Evolutionary conservation across 2,329 filamentous ascomycete genomes (phyloP), one percentile per base, ranked within the genome.

Genomic region (Waltergamsia citrina): DNA sequence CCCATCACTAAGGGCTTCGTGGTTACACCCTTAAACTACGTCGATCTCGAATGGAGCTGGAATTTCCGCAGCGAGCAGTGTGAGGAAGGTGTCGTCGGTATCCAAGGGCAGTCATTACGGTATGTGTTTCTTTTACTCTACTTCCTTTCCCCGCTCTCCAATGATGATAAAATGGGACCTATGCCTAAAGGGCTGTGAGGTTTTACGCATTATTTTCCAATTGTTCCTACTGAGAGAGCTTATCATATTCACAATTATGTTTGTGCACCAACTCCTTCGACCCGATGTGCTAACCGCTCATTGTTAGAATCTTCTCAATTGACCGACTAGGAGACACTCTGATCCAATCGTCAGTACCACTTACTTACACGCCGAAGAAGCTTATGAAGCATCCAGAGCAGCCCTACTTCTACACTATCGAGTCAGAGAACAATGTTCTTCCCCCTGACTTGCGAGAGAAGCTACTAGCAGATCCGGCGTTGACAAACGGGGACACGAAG

Each of bases 11-110:
- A 85, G 50, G 80, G 80, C 24, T 94, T 95, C 50, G 85, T 93
- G 60, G 79, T 96, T 45, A 95, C 90, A 1, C 92, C 93, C 1
- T 63, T 99, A 20, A 85, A 85, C 54, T 95, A 94, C 49, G 78
- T 81, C 34, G 79, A 82, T 26, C 73, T 98, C 19, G 87, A 94
- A 56, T 95, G 86, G 69, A 88, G 85, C 4, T 94, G 88, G 81
- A 94, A 92, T 48, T 96, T 98, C 53, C 90, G 85, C 56, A 94
- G 88, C 51, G 86, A 94, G 53, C 85, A 94, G 56, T 94, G 88
- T 49, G 78, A 83, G 28, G 85, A 95, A 59, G 88, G 88, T 36
- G 90, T 95, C 69, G 90, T 95, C 35, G 88, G 87, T 39, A 90
- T 95, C 40, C 85, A 93, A 60, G 85, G 80, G 31, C 83, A 90